These are phyloP conservation scores for Geotrichum australiense DNA, from an alignment of 1,139 yeast genomes.

Conservation along the genomic window DNA sequence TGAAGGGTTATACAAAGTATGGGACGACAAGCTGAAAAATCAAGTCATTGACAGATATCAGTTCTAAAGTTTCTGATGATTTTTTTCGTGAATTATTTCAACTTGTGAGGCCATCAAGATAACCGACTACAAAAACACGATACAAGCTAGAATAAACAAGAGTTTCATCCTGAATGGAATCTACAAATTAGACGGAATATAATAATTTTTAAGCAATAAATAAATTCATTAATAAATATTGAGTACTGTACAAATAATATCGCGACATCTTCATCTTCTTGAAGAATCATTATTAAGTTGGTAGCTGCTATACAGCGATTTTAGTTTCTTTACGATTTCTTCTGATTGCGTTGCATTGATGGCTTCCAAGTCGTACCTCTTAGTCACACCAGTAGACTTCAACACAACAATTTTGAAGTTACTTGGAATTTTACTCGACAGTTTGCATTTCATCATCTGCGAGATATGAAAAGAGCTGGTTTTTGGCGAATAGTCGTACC, in stretches of 20 bases:
- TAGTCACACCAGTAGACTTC: slow-evolving; percentile 51
- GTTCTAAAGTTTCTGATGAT: slow-evolving; percentile 21
- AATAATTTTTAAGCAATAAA: no score
- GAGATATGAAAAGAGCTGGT: slow-evolving; percentile 84
- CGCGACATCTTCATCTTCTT: slow-evolving; percentile 11
- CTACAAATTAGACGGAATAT: no score
- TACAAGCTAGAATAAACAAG: no score
- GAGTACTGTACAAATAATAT: neutral
- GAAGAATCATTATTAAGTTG: slow-evolving; percentile 15
- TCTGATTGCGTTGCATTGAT: slow-evolving; percentile 52
- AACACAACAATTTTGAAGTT: slow-evolving; percentile 79
- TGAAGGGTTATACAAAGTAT: slow-evolving; percentile 46
- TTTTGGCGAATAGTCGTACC: slow-evolving; percentile 61
- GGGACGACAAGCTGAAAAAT: slow-evolving; percentile 64
- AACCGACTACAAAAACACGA: no score
- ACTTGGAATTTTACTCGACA: slow-evolving; percentile 66
- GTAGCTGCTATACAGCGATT: slow-evolving; percentile 13
- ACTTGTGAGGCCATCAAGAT: no score
- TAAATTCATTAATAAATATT: slow-evolving; percentile 4
- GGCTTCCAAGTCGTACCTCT: slow-evolving; percentile 86
- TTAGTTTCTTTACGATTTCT: slow-evolving; percentile 68
- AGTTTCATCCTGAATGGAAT: no score
- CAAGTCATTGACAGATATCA: slow-evolving; percentile 47
- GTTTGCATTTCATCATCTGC: slow-evolving; percentile 70
- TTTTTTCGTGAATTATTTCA: no score